Conservation (phyloP, 2,329 filamentous ascomycete species). For the Cladosporium phlei region DNA sequence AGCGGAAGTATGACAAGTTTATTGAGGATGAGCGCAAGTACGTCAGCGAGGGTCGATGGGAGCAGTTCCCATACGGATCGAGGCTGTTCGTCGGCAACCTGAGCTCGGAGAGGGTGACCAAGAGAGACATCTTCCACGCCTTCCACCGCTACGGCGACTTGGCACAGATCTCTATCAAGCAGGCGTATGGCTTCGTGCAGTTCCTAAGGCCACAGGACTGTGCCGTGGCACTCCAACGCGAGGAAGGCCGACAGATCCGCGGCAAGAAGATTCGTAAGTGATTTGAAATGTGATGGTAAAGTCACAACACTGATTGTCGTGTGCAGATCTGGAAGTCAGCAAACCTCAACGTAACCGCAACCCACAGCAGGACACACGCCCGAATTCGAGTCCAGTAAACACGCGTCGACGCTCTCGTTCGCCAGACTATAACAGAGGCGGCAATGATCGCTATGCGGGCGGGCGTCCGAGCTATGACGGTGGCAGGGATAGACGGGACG, state of each 20-base stretch:
- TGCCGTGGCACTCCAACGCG: slow-evolving; percentile 64
- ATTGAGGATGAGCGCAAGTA: slow-evolving; percentile 68
- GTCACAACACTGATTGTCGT: slow-evolving; percentile 31
- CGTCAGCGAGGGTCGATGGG: slow-evolving; percentile 74
- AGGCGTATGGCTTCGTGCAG: slow-evolving; percentile 94
- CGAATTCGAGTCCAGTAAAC: slow-evolving; percentile 16
- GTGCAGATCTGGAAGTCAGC: slow-evolving; percentile 77
- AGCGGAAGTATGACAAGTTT: slow-evolving; percentile 68
- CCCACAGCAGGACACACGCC: slow-evolving; percentile 15
- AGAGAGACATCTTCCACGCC: slow-evolving; percentile 86
- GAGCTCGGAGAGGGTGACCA: slow-evolving; percentile 86
- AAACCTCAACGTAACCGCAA: slow-evolving; percentile 63
- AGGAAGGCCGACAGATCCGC: slow-evolving; percentile 76
- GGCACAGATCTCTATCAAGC: slow-evolving; percentile 93
- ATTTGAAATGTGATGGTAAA: slow-evolving; percentile 14
- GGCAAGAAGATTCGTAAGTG: slow-evolving; percentile 89
- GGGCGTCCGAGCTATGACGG: slow-evolving; percentile 33
- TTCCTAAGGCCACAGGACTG: slow-evolving; percentile 76
- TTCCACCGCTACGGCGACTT: slow-evolving; percentile 82
- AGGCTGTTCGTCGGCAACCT: slow-evolving; percentile 88
- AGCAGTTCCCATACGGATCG: slow-evolving; percentile 71
- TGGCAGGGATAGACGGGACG: slow-evolving; percentile 44
- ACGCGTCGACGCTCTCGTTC: slow-evolving; percentile 52
- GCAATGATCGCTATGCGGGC: slow-evolving; percentile 20
- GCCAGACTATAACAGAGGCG: slow-evolving; percentile 53